Evolutionary conservation across 225 moss, liverwort and hornwort genomes (phyloP), one percentile per base, ranked within the genome.

Genomic region (Lunularia cruciata): DNA sequence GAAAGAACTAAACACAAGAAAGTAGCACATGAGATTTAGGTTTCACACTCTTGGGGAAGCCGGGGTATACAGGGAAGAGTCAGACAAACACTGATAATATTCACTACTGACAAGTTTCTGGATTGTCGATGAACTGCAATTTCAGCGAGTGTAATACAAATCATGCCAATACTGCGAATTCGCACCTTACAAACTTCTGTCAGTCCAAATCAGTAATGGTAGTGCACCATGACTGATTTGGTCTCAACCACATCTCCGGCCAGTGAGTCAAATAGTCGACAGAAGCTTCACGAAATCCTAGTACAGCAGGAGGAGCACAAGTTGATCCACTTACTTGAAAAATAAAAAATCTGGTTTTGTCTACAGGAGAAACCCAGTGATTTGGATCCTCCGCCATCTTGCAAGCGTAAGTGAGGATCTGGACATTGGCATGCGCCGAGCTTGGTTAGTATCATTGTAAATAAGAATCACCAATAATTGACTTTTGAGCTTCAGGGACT

Each of bases 351-450:
- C 90, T 83, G 0, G 92, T 86, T 59, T 86, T 92, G 69, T 98
- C 92, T 12, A 90, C 90, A 6, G 83, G 84, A 47, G 88, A 90
- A n/a, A 92, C 63, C 78, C 79, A 87, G 72, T 92, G 92, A 15
- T 74, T 38, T 8, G 80, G 16, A 70, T 98, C 96, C 38, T 98
- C 90, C 0, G 87, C 78, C 80, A 98, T 87, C 70, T 57, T 84
- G 76, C 87, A 89, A 0, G 83, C 77, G 67, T 86, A 98, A 3
- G 81, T 86, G 69, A 98, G 30, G 49, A 92, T 81, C 83, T 89
- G 76, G n/a, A n/a, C n/a, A n/a, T n/a, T n/a, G n/a, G n/a, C n/a
- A n/a, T n/a, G n/a, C n/a, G n/a, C n/a, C n/a, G n/a, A n/a, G n/a
- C n/a, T n/a, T n/a, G n/a, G n/a, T n/a, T n/a, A n/a, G n/a, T n/a